Percentiles rank a stretch among this genome's conserved stretches.
Evolutionary conservation across 495 filamentous ascomycete genomes (phyloP).

Genomic region (Trichoderma reesei): DNA sequence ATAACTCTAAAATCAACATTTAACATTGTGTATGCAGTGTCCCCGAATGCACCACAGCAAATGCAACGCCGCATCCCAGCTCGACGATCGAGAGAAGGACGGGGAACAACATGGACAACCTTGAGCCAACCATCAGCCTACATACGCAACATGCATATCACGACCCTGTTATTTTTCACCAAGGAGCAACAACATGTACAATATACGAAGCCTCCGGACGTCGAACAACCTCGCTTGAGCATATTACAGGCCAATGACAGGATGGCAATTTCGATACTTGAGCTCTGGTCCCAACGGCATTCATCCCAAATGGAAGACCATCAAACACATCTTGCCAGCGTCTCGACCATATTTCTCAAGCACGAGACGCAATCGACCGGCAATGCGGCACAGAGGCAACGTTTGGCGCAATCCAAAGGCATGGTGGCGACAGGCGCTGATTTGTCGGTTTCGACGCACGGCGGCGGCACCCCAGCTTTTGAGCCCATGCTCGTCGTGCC

Average conservation of each 20-base stretch:
- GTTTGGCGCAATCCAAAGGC: background rate
- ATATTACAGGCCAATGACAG: background rate
- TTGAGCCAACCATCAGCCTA: too few relatives aligned
- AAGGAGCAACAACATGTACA: too few relatives aligned
- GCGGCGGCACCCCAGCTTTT: conserved; percentile 4
- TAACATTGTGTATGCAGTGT: too few relatives aligned
- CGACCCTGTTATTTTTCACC: too few relatives aligned
- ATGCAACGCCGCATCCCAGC: background rate
- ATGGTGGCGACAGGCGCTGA: background rate
- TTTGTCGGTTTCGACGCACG: background rate
- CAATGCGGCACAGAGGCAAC: background rate
- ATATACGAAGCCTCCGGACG: too few relatives aligned
- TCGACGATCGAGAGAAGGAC: background rate
- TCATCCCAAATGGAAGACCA: background rate
- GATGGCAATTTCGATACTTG: background rate
- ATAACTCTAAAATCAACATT: conserved; percentile 5
- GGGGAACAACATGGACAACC: background rate
- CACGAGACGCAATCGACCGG: background rate
- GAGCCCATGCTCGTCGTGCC: background rate
- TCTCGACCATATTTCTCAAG: background rate
- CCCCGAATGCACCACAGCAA: background rate
- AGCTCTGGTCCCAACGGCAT: background rate
- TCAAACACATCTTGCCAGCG: background rate
- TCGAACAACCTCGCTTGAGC: too few relatives aligned
- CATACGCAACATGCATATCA: too few relatives aligned